A percentile compares a stretch with the other conserved stretches of the same genome.
Evolutionary conservation across 1,284 basidiomycete genomes (phyloP).

Genomic region (Puccinia polysora): DNA sequence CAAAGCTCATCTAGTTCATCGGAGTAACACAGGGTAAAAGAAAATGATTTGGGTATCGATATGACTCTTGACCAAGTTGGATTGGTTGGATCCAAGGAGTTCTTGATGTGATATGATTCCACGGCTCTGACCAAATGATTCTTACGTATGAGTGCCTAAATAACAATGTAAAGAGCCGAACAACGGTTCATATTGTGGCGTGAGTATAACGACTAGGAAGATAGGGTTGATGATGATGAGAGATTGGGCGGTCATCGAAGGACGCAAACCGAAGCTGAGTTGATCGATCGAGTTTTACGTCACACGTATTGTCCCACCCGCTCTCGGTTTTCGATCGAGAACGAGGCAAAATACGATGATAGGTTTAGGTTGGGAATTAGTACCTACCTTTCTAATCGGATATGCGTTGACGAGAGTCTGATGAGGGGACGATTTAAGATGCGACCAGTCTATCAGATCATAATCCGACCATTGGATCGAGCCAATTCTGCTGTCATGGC

Average conservation of each 20-base stretch:
- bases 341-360: neutral
- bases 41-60: slow-evolving; percentile 70
- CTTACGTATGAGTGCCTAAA: slow-evolving; percentile 23
- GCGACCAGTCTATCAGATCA: slow-evolving; percentile 21
- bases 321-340: too few relatives aligned
- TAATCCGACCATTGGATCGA: slow-evolving; percentile 18
- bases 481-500: neutral
- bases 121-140: slow-evolving; percentile 71
- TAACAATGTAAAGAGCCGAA: neutral
- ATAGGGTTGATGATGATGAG: too few relatives aligned
- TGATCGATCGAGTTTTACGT: too few relatives aligned
- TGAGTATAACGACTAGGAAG: too few relatives aligned
- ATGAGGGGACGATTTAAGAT: slow-evolving; percentile 5
- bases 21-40: slow-evolving; percentile 80
- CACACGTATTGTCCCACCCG: too few relatives aligned
- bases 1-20: slow-evolving; percentile 95
- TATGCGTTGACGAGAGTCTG: slow-evolving; percentile 23
- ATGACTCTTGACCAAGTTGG: slow-evolving; percentile 1
- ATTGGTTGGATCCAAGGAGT: slow-evolving; percentile 46
- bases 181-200: too few relatives aligned
- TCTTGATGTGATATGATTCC: slow-evolving; percentile 58
- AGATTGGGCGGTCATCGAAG: too few relatives aligned
- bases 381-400: slow-evolving; percentile 34
- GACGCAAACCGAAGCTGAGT: too few relatives aligned
- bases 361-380: neutral